These are phyloP conservation scores for Colletotrichum higginsianum DNA, from an alignment of 2,329 filamentous ascomycete species.

Conservation along the genomic window DNA sequence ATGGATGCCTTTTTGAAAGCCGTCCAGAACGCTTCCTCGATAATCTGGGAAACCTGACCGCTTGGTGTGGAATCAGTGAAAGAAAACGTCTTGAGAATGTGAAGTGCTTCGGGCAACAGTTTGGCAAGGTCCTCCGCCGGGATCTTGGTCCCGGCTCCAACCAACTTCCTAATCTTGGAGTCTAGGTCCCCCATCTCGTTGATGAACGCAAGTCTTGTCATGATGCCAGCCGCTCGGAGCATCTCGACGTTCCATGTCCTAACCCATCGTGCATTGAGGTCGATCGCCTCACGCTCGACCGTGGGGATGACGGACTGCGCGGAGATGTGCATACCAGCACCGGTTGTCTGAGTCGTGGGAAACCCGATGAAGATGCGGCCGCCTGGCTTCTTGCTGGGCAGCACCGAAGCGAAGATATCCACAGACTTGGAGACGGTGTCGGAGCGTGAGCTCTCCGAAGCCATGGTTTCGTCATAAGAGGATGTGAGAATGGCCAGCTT, in stretches of 20 bases:
- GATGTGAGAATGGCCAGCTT: slow-evolving; percentile 91
- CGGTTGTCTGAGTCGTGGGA: slow-evolving; percentile 96
- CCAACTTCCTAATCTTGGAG: slow-evolving; percentile 67
- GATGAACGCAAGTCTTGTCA: slow-evolving; percentile 88
- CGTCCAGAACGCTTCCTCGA: slow-evolving; percentile 97
- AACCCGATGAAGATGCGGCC: slow-evolving; percentile 98
- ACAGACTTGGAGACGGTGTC: slow-evolving; percentile 69
- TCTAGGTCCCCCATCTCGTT: slow-evolving; percentile 88
- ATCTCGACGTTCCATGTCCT: slow-evolving; percentile 97
- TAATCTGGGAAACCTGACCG: slow-evolving; percentile 83
- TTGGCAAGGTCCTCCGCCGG: slow-evolving; percentile 75
- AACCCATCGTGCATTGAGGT: slow-evolving; percentile 95
- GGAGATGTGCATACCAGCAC: slow-evolving; percentile 92
- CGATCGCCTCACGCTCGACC: slow-evolving; percentile 96
- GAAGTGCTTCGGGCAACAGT: slow-evolving; percentile 83
- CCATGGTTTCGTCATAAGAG: slow-evolving; percentile 85
- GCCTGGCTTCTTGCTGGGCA: slow-evolving; percentile 85
- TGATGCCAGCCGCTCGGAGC: slow-evolving; percentile 89
- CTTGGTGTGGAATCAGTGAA: slow-evolving; percentile 93
- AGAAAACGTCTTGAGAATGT: slow-evolving; percentile 89
- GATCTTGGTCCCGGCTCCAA: slow-evolving; percentile 65
- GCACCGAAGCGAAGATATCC: slow-evolving; percentile 90
- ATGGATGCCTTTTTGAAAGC: slow-evolving; percentile 87
- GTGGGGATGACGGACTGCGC: slow-evolving; percentile 97
- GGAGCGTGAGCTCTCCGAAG: slow-evolving; percentile 70